A percentile compares a stretch with the other conserved stretches of the same genome.
Conservation (phyloP, 2,329 filamentous ascomycete species). For the Ciborinia camelliae region DNA sequence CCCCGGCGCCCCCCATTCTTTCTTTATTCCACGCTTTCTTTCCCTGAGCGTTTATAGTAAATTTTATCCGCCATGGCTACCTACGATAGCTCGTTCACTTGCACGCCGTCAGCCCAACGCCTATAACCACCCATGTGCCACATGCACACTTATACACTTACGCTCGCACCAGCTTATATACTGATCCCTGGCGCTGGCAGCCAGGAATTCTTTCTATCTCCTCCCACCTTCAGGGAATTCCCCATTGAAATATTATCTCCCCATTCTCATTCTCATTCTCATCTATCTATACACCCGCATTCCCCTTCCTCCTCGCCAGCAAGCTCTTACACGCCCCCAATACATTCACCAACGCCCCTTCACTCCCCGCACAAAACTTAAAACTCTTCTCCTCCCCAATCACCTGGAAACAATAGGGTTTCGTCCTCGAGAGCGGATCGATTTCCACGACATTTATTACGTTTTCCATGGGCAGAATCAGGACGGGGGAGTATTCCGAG, state of each 20-base stretch:
- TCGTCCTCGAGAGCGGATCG: constrained; percentile 79
- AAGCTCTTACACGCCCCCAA: constrained; percentile 89
- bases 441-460: constrained; percentile 92
- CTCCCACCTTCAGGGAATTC: too few relatives aligned
- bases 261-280: too few relatives aligned
- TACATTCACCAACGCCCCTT: constrained; percentile 79
- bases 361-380: constrained; percentile 71
- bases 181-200: constrained; percentile 5
- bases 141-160: background rate
- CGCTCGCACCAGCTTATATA: constrained; percentile 13
- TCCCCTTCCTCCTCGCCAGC: constrained; percentile 64
- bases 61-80: too few relatives aligned
- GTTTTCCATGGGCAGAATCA: constrained; percentile 72
- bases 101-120: background rate
- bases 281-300: constrained; percentile 20
- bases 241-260: background rate
- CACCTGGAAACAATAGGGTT: constrained; percentile 83
- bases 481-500: constrained; percentile 79
- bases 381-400: constrained; percentile 89
- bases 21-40: too few relatives aligned
- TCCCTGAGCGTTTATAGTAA: too few relatives aligned
- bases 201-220: background rate
- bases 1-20: too few relatives aligned
- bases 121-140: background rate
- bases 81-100: too few relatives aligned